Evolutionary conservation across 176 grass and related monocot genomes (phyloP), one percentile per base, ranked within the genome.

Genomic region (Musa acuminata): DNA sequence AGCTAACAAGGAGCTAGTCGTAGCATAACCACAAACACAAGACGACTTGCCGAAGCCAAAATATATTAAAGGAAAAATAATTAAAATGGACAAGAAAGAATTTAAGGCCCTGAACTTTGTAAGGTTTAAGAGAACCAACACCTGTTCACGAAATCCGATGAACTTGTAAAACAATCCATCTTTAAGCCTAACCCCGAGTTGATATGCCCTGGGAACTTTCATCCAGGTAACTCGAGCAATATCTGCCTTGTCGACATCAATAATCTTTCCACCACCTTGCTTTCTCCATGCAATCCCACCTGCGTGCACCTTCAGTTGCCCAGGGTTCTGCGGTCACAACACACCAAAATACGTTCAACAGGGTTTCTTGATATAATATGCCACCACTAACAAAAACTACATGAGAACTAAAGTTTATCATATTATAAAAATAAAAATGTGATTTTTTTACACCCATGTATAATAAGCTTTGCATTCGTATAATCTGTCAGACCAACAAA

Each of bases 211-310:
- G 20, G 76, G 76, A 69, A 78, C 64, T 68, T 78, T 69, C 76
- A 78, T 78, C 76, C 76, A 78, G 25, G 76, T 49, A 3, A 78
- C 24, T 48, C 52, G 24, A 55, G 52, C 64, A 48, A 78, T 57
- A 78, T 78, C 64, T 12, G 65, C 13, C 69, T 78, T 78, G 23
- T 22, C 24, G 1, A 58, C 49, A 19, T 69, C 64, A 16, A 78
- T 52, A 3, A 69, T 24, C 64, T 78, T 78, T 69, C 76, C 76
- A 20, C 76, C 76, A 55, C 76, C 76, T 14, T 55, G 51, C 52
- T 78, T 78, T 35, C 27, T 78, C 76, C 76, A 78, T 48, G 76
- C 64, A 69, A 78, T 69, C 2, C 76, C 76, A 69, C 76, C 76
- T 21, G 64, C 11, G 49, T 78, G 23, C 26, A 69, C 52, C 24